These are phyloP conservation scores for Mortierella sp. DNA, from an alignment of 371 early-diverging fungal species.

Conservation along the genomic window DNA sequence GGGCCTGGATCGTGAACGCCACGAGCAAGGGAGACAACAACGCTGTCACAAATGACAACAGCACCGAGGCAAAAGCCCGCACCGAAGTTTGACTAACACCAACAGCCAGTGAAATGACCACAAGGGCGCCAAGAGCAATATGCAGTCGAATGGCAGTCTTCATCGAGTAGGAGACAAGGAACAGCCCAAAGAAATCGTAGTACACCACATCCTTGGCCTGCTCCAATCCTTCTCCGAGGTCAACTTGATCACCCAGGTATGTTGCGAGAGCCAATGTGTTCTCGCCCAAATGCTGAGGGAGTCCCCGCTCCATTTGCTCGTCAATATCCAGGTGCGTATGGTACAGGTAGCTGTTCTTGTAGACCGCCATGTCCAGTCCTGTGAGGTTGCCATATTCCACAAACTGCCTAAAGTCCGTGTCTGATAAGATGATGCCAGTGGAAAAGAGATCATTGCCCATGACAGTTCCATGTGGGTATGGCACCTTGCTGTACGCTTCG, in stretches of 20 bases:
- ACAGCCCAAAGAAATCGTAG: conserved; percentile 71
- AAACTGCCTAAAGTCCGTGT: conserved; percentile 84
- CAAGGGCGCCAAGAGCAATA: conserved; percentile 12
- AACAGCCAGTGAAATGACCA: conserved; percentile 11
- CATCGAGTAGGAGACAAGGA: conserved; percentile 72
- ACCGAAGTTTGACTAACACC: conserved; percentile 31
- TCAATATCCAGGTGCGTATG: conserved; percentile 78
- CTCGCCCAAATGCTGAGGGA: conserved; percentile 79
- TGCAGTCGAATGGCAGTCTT: conserved; percentile 61
- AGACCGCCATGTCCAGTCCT: conserved; percentile 79
- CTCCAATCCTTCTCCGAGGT: conserved; percentile 52
- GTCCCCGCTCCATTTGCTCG: conserved; percentile 67
- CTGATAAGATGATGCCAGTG: conserved; percentile 75
- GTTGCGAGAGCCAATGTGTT: conserved; percentile 69
- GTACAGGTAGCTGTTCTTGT: conserved; percentile 76
- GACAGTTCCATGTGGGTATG: conserved; percentile 78
- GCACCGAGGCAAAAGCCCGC: conserved; percentile 44
- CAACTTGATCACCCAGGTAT: conserved; percentile 63
- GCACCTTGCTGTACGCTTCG: conserved; percentile 74
- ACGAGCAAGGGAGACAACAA: conserved; percentile 56
- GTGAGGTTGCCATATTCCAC: conserved; percentile 74
- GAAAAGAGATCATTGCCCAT: conserved; percentile 79
- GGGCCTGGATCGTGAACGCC: conserved; percentile 53
- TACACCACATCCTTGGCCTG: conserved; percentile 67
- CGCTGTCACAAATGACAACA: conserved; percentile 57